A percentile compares a stretch with the other conserved stretches of the same genome.
Evolutionary conservation across 148 eudicot species (phyloP).

Genomic region (Suaeda aralocaspica): DNA sequence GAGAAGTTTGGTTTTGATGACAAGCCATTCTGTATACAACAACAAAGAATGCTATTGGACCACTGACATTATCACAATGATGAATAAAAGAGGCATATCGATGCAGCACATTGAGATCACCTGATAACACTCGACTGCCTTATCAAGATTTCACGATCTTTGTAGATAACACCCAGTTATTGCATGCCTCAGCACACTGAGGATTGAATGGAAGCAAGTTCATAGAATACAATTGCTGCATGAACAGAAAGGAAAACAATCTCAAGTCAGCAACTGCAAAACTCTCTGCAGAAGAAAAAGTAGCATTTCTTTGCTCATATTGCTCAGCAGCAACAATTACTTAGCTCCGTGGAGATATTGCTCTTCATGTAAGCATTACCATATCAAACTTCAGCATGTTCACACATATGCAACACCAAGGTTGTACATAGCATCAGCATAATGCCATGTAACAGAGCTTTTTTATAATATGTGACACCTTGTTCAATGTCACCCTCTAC

Average conservation of each 20-base stretch:
- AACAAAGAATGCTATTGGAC: constrained; percentile 12
- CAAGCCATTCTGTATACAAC: constrained; percentile 63
- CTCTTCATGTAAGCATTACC: constrained; percentile 43
- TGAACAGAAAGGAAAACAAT: not conserved
- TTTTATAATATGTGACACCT: constrained; percentile 90
- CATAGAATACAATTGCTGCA: constrained; percentile 95
- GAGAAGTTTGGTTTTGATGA: constrained; percentile 95
- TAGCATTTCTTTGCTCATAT: not conserved
- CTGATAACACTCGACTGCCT: constrained; percentile 99
- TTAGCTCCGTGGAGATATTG: not conserved
- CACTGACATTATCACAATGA: constrained; percentile 14
- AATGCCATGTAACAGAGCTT: constrained; percentile 96
- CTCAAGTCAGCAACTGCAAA: constrained; percentile 2
- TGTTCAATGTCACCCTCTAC: constrained; percentile 89
- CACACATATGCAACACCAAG: constrained; percentile 99
- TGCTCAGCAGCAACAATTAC: too few relatives aligned
- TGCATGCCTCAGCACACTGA: constrained; percentile 99
- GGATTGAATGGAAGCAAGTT: constrained; percentile 99
- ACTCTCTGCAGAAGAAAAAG: not conserved
- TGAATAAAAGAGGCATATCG: not conserved
- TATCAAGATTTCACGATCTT: constrained; percentile 99
- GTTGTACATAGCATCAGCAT: constrained; percentile 99
- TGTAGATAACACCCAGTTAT: constrained; percentile 93
- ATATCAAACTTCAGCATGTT: constrained; percentile 97
- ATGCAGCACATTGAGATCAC: constrained; percentile 33